Conservation (phyloP, 257 asterid species). For the Eustoma russellianum region DNA sequence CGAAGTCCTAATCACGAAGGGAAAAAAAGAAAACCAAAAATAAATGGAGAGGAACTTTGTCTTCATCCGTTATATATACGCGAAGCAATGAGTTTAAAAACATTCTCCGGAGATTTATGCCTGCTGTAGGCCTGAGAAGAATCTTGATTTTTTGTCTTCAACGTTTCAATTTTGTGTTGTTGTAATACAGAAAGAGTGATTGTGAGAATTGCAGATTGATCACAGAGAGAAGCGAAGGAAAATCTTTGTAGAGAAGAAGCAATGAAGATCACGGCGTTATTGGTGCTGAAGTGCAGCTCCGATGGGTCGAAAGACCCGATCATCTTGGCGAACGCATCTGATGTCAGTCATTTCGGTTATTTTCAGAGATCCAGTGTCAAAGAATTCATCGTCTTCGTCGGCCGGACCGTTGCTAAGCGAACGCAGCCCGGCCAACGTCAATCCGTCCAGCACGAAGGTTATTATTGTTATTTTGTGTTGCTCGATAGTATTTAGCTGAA, state of each 20-base stretch:
- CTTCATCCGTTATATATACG: too few relatives aligned
- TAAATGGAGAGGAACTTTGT: too few relatives aligned
- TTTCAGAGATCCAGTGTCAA: conserved; percentile 73
- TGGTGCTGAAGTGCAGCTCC: conserved; percentile 59
- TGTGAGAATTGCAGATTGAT: too few relatives aligned
- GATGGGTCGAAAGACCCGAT: conserved; percentile 65
- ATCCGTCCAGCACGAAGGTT: conserved; percentile 91
- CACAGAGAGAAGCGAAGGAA: too few relatives aligned
- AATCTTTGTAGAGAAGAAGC: neutral
- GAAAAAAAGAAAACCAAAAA: too few relatives aligned
- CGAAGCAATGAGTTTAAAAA: too few relatives aligned
- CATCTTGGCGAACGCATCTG: conserved; percentile 57
- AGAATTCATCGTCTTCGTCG: conserved; percentile 74
- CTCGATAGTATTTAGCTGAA: neutral
- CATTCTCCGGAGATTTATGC: too few relatives aligned
- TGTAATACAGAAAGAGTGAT: too few relatives aligned
- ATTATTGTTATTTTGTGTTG: neutral
- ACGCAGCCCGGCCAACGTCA: conserved; percentile 75
- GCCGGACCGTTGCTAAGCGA: conserved; percentile 77
- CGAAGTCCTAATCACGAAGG: too few relatives aligned
- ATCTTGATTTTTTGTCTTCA: too few relatives aligned
- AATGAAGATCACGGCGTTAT: conserved; percentile 91
- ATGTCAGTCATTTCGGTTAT: conserved; percentile 71
- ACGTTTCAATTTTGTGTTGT: too few relatives aligned
- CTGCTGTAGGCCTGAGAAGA: too few relatives aligned